Evolutionary conservation across 83 land plant species (phyloP).

Genomic region (Diphasiastrum complanatum): DNA sequence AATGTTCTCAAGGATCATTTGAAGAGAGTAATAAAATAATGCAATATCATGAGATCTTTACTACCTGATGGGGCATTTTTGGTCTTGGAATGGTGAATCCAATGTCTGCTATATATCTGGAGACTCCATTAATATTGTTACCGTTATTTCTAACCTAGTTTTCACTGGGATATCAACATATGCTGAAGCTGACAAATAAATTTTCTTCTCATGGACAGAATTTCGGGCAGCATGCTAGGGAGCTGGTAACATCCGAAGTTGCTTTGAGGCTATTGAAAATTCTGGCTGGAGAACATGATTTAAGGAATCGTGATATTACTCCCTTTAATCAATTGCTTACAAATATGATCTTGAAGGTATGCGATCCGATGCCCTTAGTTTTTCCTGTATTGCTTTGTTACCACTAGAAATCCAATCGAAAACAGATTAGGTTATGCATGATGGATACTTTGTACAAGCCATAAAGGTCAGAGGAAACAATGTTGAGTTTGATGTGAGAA

Average conservation of each 20-base stretch:
- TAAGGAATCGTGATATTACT: slow-evolving; percentile 20
- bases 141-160: not conserved
- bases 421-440: no score
- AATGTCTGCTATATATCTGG: no score
- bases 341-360: slow-evolving; percentile 68
- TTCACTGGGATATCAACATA: not conserved
- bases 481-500: no score
- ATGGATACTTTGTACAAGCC: no score
- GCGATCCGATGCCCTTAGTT: no score
- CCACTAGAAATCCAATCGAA: no score
- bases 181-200: slow-evolving; percentile 40
- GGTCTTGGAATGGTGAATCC: slow-evolving; percentile 19
- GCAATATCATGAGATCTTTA: not conserved
- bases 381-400: no score
- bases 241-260: slow-evolving; percentile 89
- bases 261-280: slow-evolving; percentile 63
- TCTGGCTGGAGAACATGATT: slow-evolving; percentile 50
- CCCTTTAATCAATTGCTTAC: slow-evolving; percentile 37
- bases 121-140: no score
- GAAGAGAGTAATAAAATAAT: not conserved
- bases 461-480: no score
- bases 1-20: not conserved
- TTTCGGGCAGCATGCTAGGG: slow-evolving; percentile 98
- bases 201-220: slow-evolving; percentile 64
- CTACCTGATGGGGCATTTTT: not conserved